These are phyloP conservation scores for Globisporangium mamillatum DNA, from an alignment of 352 stramenopile genomes.

Conservation along the genomic window DNA sequence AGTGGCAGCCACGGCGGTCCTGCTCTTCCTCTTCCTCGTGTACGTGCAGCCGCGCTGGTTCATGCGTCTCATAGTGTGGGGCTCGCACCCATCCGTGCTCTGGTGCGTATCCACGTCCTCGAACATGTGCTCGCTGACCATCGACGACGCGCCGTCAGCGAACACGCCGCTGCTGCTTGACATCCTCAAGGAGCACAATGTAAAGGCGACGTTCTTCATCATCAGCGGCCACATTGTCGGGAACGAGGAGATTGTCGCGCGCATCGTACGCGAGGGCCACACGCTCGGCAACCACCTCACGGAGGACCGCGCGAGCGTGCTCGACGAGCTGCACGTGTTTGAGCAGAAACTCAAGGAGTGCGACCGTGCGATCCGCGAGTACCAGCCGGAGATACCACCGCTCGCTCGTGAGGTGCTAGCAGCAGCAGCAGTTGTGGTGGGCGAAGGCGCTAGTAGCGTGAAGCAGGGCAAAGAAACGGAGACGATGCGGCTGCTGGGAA, in stretches of 20 bases:
- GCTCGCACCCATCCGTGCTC: constrained; percentile 71
- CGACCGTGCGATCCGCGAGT: constrained; percentile 55
- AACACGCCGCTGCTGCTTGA: constrained; percentile 71
- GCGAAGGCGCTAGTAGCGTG: constrained; percentile 18
- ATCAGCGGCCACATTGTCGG: constrained; percentile 71
- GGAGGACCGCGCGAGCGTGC: constrained; percentile 71
- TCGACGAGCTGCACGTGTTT: constrained; percentile 80
- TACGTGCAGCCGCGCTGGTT: constrained; percentile 75
- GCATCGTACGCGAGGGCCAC: constrained; percentile 81
- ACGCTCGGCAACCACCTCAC: constrained; percentile 79
- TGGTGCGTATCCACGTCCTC: constrained; percentile 60
- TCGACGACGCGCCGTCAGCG: constrained; percentile 75
- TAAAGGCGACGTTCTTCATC: constrained; percentile 86
- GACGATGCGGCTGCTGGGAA: constrained; percentile 22
- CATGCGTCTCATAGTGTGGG: constrained; percentile 58
- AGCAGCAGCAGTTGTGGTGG: background rate
- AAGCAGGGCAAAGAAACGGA: constrained; percentile 9
- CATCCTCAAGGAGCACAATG: constrained; percentile 49
- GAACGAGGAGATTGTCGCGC: constrained; percentile 61
- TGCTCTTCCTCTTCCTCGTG: constrained; percentile 41
- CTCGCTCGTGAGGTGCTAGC: background rate
- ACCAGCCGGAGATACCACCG: constrained; percentile 24
- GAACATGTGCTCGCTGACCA: constrained; percentile 67
- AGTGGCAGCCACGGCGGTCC: background rate
- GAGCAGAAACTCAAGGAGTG: constrained; percentile 81